Percentiles rank a stretch among this genome's conserved stretches.
phyloP scores from a whole-genome alignment of 306 rosid species.

The Corylus americana region DNA sequence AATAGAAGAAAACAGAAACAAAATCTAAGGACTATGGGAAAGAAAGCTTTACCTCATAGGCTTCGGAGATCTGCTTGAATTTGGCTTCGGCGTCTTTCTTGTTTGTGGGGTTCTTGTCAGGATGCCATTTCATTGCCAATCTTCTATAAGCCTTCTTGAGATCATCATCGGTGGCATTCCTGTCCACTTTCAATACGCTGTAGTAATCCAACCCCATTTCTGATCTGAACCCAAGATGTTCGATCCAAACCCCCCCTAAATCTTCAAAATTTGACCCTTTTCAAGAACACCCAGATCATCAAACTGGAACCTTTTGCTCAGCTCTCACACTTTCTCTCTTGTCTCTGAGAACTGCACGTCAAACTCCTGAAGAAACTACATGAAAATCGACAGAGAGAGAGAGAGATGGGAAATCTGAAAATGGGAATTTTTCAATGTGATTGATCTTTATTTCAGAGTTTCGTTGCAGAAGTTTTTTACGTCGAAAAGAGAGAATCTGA shows the following conservation, averaged over 20 bases:
- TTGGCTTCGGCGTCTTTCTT: slow-evolving; percentile 94
- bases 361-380: not conserved
- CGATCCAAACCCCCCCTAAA: slow-evolving; percentile 23
- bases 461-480: not conserved
- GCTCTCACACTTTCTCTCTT: not conserved
- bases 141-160: slow-evolving; percentile 83
- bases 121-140: slow-evolving; percentile 99
- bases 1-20: not conserved
- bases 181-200: slow-evolving; percentile 66
- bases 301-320: slow-evolving; percentile 24
- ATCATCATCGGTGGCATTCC: slow-evolving; percentile 87
- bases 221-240: not conserved
- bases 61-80: slow-evolving; percentile 96
- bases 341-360: not conserved
- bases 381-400: not conserved
- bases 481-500: not conserved
- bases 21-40: not conserved
- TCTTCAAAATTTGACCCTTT: slow-evolving; percentile 33
- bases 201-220: slow-evolving; percentile 90
- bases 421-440: not conserved
- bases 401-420: not conserved
- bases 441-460: not conserved
- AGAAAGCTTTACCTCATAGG: slow-evolving; percentile 66
- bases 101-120: slow-evolving; percentile 84
- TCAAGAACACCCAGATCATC: slow-evolving; percentile 31